Conservation (phyloP, 2,329 filamentous ascomycete species). For the Emmonsiellopsis sp. region DNA sequence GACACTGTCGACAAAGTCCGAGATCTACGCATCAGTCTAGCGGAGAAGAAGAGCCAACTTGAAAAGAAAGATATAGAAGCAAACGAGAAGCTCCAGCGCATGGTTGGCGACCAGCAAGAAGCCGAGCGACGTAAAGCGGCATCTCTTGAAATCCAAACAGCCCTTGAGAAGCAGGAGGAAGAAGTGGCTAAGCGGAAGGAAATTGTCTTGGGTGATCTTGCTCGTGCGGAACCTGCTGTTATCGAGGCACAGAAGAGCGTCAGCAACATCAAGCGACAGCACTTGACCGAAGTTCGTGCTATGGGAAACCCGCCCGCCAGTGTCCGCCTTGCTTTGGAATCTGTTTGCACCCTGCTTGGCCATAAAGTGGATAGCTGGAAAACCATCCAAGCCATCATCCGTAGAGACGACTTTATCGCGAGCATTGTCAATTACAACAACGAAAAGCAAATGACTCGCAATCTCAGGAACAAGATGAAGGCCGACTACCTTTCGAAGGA, state of each 20-base stretch:
- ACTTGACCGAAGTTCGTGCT: slow-evolving; percentile 92
- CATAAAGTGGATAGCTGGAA: slow-evolving; percentile 90
- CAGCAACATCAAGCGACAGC: slow-evolving; percentile 95
- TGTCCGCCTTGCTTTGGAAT: slow-evolving; percentile 85
- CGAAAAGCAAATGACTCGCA: slow-evolving; percentile 83
- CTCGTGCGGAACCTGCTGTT: slow-evolving; percentile 85
- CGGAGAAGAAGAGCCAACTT: slow-evolving; percentile 86
- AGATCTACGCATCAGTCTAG: slow-evolving; percentile 79
- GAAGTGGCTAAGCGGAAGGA: slow-evolving; percentile 76
- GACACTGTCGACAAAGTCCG: slow-evolving; percentile 97
- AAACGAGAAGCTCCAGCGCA: slow-evolving; percentile 92
- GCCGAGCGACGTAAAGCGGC: slow-evolving; percentile 83
- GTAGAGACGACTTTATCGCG: slow-evolving; percentile 91
- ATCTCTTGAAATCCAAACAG: slow-evolving; percentile 79
- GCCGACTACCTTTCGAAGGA: slow-evolving; percentile 85
- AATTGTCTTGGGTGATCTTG: slow-evolving; percentile 78
- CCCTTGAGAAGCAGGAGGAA: slow-evolving; percentile 78
- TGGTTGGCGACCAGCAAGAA: slow-evolving; percentile 92
- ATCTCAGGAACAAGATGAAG: slow-evolving; percentile 76
- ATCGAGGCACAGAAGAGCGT: slow-evolving; percentile 90
- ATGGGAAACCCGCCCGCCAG: slow-evolving; percentile 88
- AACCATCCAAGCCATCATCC: slow-evolving; percentile 76
- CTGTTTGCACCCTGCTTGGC: slow-evolving; percentile 90
- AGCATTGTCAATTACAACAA: slow-evolving; percentile 98
- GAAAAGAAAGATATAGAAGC: slow-evolving; percentile 92